phyloP scores from a whole-genome alignment of 768 basidiomycete genomes.

The Boletus sensibilis region DNA sequence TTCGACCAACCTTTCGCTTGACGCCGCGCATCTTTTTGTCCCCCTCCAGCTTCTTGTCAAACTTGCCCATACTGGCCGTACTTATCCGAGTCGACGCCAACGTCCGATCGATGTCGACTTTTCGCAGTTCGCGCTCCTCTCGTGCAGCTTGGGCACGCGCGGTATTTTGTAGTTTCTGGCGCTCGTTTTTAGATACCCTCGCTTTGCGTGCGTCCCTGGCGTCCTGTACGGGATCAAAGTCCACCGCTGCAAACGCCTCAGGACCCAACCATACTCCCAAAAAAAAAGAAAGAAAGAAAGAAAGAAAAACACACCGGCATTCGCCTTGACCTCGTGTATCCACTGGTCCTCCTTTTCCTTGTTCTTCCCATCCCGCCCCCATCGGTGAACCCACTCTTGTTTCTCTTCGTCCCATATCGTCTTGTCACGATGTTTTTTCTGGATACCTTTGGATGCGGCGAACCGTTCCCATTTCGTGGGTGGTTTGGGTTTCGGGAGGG shows the following conservation, averaged over 20 bases:
- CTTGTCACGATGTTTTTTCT: constrained; percentile 72
- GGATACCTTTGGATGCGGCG: constrained; percentile 91
- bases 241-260: constrained; percentile 52
- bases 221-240: constrained; percentile 74
- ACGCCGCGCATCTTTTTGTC: constrained; percentile 86
- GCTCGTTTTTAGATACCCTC: constrained; percentile 81
- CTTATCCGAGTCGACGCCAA: constrained; percentile 75
- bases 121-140: constrained; percentile 50
- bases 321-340: constrained; percentile 85
- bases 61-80: constrained; percentile 95
- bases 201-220: constrained; percentile 80
- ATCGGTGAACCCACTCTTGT: constrained; percentile 88
- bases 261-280: not conserved
- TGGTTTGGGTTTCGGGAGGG: constrained; percentile 88
- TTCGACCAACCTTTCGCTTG: constrained; percentile 79
- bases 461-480: constrained; percentile 97
- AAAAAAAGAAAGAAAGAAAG: not conserved
- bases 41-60: constrained; percentile 86
- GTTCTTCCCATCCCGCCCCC: constrained; percentile 91
- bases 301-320: constrained; percentile 62
- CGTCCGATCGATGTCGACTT: constrained; percentile 71
- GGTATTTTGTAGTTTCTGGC: constrained; percentile 69
- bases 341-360: constrained; percentile 84
- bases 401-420: constrained; percentile 92
- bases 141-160: constrained; percentile 49